Evolutionary conservation across 164 flowering plant genomes (phyloP), one percentile per base, ranked within the genome.

Genomic region (Sextonia rubra): DNA sequence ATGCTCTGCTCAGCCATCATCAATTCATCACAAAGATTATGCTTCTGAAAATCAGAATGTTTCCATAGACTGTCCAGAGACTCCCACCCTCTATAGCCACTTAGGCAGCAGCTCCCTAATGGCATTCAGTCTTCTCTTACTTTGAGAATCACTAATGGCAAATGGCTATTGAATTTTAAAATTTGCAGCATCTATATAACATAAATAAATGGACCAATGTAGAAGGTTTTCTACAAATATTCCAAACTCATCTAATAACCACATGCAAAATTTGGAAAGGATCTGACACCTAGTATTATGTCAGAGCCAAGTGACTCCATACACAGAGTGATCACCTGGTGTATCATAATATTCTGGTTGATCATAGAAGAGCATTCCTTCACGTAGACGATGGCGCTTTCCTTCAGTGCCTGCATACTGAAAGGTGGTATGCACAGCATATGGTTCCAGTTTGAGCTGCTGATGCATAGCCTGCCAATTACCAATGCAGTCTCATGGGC

Each of bases 341-440:
- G 90, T 73, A 83, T 91, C 91, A 81, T 90, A 96, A 81, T 93
- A 96, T 70, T 96, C 98, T n/a, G 98, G 98, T 69, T 93, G 87
- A 76, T 96, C 99, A 82, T 87, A 86, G 78, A 96, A 96, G 71
- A 88, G 72, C 97, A 84, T 87, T 24, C 80, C 99, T 83, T 96
- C 99, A 69, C 99, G 87, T 67, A 96, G 74, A 66, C 99, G 85
- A 62, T 96, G 97, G 18, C 99, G 91, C 84, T 96, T 96, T 69
- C 99, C 99, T 69, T 86, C 97, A 73, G 97, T 96, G 47, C 99
- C 98, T 49, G 90, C 99, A 86, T 76, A 93, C 79, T 96, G 99
- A 78, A 91, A 96, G 72, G 99, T 96, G 27, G 99, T 96, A 81
- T 96, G 99, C 68, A 96, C 92, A 23, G 98, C 99, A 85, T 93